Evolutionary conservation across 768 basidiomycete species (phyloP), one percentile per base, ranked within the genome.

Genomic region (Calvatia gigantea): DNA sequence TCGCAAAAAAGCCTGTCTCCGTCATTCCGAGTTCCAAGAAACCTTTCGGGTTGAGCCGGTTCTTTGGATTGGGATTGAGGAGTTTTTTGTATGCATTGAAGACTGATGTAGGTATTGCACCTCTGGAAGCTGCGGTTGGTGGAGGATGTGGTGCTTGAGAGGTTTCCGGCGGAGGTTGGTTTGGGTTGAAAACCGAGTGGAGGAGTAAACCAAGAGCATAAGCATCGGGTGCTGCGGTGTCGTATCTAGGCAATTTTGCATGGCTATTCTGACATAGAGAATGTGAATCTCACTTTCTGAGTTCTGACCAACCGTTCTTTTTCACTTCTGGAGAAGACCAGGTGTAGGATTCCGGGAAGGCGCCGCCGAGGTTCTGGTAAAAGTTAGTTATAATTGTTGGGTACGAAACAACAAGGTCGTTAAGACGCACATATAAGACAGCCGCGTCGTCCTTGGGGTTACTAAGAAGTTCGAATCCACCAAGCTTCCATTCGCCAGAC

Each of bases 401-500:
- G 47, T 9, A 59, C 44, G 4, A 37, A 49, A 6, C 8, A 12
- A 41, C 8, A 42, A 21, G 17, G 59, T 21, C 23, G n/a, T 46
- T 23, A 39, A 35, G 2, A 72, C 88, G 70, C 72, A 94, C 93
- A 76, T 90, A 96, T 65, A 94, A 73, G 14, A 90, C 81, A 29
- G 89, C 82, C 42, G 76, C 68, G 12, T 90, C 85, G 50, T 98
- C 95, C 62, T 85, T 89, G 7, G 87, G 80, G 61, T 80, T 91
- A 62, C 92, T 94, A 59, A 97, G 69, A 0, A 96, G 72, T 64
- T 99, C 97, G 64, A 98, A 94, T 0, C 96, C 96, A 17, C 92
- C 95, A 6, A 99, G 74, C 65, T 91, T 91, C 97, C 96, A 98
- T 73, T 99, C 97, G 4, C 96, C 92, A 0, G 93, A 91, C 0